phyloP scores from a whole-genome alignment of 176 grass and related monocot genomes.

The Chrysopogon serrulatus region DNA sequence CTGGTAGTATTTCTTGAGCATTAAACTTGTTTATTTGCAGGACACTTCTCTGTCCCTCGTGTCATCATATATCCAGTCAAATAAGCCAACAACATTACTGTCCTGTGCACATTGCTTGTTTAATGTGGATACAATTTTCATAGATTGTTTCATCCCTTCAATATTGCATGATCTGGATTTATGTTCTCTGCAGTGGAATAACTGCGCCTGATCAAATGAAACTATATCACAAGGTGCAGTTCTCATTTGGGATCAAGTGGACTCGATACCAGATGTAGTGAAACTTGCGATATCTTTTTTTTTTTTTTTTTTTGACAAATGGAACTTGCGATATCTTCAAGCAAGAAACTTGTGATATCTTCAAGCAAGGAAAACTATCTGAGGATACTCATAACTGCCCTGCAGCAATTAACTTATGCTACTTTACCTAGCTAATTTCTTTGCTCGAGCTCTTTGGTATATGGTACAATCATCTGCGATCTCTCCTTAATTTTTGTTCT shows the following conservation, averaged over 20 bases:
- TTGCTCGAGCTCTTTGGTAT: conserved; percentile 90
- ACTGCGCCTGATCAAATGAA: conserved; percentile 20
- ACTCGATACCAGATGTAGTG: conserved; percentile 39
- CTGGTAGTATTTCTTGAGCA: too few relatives aligned
- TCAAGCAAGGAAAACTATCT: conserved; percentile 37
- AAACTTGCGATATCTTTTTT: too few relatives aligned
- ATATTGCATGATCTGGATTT: conserved; percentile 62
- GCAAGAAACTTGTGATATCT: conserved; percentile 65
- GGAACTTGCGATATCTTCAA: too few relatives aligned
- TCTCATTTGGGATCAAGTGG: conserved; percentile 25
- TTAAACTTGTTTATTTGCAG: too few relatives aligned
- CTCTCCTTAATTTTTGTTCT: conserved; percentile 6
- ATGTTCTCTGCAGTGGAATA: conserved; percentile 40
- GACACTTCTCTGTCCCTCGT: conserved; percentile 20
- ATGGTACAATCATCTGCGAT: conserved; percentile 63
- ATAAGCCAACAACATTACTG: conserved; percentile 33
- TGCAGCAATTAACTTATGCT: conserved; percentile 51
- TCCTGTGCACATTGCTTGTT: conserved; percentile 72
- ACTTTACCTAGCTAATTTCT: conserved; percentile 68
- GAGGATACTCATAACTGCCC: conserved; percentile 10
- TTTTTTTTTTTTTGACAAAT: too few relatives aligned
- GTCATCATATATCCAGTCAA: conserved; percentile 32
- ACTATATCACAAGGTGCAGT: conserved; percentile 16
- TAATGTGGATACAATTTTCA: conserved; percentile 28
- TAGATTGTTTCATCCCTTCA: conserved; percentile 50